Base-by-base conservation (phyloP, 345 rosid species). In the Clarkia xantiana region DNA sequence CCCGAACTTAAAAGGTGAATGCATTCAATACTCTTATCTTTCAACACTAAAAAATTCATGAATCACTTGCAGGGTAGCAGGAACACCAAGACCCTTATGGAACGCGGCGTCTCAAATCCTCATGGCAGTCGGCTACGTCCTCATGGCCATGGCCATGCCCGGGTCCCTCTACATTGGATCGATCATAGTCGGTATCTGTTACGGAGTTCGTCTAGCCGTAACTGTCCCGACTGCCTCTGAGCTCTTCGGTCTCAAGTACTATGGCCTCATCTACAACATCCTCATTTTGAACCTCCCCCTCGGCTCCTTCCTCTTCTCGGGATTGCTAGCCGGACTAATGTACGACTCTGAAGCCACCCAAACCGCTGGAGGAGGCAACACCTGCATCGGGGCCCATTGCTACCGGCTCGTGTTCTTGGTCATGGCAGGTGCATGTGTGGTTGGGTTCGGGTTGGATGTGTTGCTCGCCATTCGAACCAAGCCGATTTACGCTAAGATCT, bases 21-120 rank as follows among this genome's bases (percentile, higher is more conserved):
- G n/a, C n/a, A n/a, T n/a, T n/a, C n/a, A n/a, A n/a, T n/a, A n/a
- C n/a, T n/a, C n/a, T n/a, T n/a, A n/a, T n/a, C n/a, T n/a, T n/a
- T n/a, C n/a, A n/a, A n/a, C n/a, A n/a, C n/a, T n/a, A n/a, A n/a
- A n/a, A n/a, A n/a, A n/a, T n/a, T n/a, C n/a, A n/a, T n/a, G n/a
- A n/a, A 29, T 29, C 36, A 12, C 63, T 45, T 52, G 17, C 76
- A 89, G 97, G 75, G 80, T 72, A 72, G 71, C 79, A 45, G 97
- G 94, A 70, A 80, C 80, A 22, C 94, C 95, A 14, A 78, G 97
- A 54, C 95, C 95, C 9, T 62, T 90, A 1, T 86, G 95, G 94
- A 90, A 86, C 47, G 97, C 94, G 41, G 88, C 84, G 9, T 79
- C 97, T n/a, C 97, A 90, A 66, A 71, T 90, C 45, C 51, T 90